Evolutionary conservation across 2,329 filamentous ascomycete genomes (phyloP), one percentile per base, ranked within the genome.

Genomic region (Neoscytalidium dimidiatum): DNA sequence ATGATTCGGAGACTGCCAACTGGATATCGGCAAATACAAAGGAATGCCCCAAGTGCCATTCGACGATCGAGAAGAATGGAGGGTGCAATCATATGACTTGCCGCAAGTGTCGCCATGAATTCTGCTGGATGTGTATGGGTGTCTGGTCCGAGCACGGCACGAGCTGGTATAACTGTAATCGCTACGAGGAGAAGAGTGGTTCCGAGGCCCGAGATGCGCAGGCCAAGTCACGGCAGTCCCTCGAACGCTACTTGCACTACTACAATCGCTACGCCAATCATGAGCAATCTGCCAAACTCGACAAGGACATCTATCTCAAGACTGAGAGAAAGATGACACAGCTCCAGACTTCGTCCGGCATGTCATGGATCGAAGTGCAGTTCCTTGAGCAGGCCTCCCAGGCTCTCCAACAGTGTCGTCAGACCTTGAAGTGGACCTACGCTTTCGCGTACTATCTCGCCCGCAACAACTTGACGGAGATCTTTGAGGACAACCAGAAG

Each of bases 91-190:
- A 97, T 78, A 97, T 97, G 94, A 97, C 94, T 0, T 97, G 94
- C 76, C 85, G 94, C 64, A 97, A 97, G 78, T 97, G 94, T 82
- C 92, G 93, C 73, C 90, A 97, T 74, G 94, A 97, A 74, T 97
- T 99, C 74, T 99, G 95, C 81, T 99, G 95, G 95, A 98, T 99
- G 91, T 99, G 95, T 74, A 99, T 99, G 95, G 95, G 95, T 0
- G 83, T 97, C 0, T 99, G 95, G 95, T 96, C 93, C 0, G 95
- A 99, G 79, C 95, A 99, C 76, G 95, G 95, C 68, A 99, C 94
- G 3, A 97, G 92, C 79, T 99, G 95, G 95, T 99, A 99, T 83
- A 99, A 97, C 78, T 99, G 95, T 85, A 99, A 97, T 75, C 86
- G 95, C 8, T 99, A 90, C 72, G 95, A 99, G 75, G 95, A 98